Evolutionary conservation across 2,329 filamentous ascomycete genomes (phyloP).

Genomic region (Fusarium mangiferae): DNA sequence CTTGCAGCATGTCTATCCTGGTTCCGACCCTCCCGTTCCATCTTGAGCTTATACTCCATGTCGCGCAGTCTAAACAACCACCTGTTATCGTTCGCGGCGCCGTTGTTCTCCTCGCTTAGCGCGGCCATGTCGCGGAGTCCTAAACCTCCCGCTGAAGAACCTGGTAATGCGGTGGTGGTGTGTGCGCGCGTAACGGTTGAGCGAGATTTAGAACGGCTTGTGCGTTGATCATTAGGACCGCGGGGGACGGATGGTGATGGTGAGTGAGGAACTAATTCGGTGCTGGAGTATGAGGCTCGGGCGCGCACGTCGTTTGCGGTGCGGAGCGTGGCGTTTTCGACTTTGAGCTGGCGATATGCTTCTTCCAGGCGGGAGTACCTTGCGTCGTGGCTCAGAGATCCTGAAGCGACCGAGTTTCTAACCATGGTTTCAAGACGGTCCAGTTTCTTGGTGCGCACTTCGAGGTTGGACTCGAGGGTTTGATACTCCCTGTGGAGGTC

Average conservation of each 20-base stretch:
- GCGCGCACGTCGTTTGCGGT: constrained; percentile 69
- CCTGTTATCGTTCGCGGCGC: constrained; percentile 66
- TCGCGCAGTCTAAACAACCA: constrained; percentile 90
- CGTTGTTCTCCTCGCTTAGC: constrained; percentile 33
- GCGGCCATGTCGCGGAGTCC: constrained; percentile 46
- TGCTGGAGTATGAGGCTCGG: constrained; percentile 56
- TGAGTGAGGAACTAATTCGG: constrained; percentile 54
- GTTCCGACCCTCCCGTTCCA: constrained; percentile 86
- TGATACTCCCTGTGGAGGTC: constrained; percentile 94
- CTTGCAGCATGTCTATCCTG: constrained; percentile 86
- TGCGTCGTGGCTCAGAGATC: constrained; percentile 55
- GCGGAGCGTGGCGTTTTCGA: constrained; percentile 76
- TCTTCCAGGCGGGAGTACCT: constrained; percentile 68
- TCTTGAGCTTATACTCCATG: constrained; percentile 87
- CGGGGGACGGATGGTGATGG: constrained; percentile 65
- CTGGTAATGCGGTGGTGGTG: constrained; percentile 44
- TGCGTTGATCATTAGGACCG: constrained; percentile 58
- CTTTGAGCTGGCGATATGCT: constrained; percentile 70
- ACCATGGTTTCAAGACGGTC: constrained; percentile 87
- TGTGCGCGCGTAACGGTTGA: constrained; percentile 48
- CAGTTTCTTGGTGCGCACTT: constrained; percentile 82
- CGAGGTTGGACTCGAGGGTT: constrained; percentile 81
- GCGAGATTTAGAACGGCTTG: constrained; percentile 46
- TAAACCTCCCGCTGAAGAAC: constrained; percentile 38
- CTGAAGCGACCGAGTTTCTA: constrained; percentile 69